Percentiles rank a stretch among this genome's conserved stretches.
Conservation (phyloP, 164 flowering plant species). For the Cinnamomum micranthum region DNA sequence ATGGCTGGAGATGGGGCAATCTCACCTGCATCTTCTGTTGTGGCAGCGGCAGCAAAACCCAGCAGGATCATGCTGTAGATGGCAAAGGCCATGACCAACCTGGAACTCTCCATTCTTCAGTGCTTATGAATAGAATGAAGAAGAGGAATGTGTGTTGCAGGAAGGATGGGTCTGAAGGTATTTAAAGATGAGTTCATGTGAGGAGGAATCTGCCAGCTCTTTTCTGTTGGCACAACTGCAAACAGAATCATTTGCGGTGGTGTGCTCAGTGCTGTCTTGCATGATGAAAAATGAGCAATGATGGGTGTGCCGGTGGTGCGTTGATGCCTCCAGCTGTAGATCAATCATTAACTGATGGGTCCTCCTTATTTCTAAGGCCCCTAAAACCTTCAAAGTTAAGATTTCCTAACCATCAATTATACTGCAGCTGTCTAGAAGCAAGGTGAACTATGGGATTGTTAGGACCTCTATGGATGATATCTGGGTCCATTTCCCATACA, state of each 20-base stretch:
- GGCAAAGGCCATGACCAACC: slow-evolving; percentile 18
- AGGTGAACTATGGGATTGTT: too few species aligned
- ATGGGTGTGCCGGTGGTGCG: background rate
- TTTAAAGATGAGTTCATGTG: slow-evolving; percentile 8
- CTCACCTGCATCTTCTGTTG: slow-evolving; percentile 18
- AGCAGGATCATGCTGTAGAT: slow-evolving; percentile 21
- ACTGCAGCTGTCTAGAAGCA: too few species aligned
- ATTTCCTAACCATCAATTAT: background rate
- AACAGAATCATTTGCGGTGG: background rate
- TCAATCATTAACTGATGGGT: background rate
- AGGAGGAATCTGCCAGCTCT: slow-evolving; percentile 19
- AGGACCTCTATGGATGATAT: too few species aligned
- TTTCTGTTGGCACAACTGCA: background rate
- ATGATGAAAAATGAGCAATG: background rate
- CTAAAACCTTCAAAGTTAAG: background rate
- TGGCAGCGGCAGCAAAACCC: slow-evolving; percentile 8
- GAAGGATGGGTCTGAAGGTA: background rate
- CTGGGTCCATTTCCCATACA: too few species aligned
- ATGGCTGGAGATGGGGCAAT: slow-evolving; percentile 35
- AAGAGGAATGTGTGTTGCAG: background rate
- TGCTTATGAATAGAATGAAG: background rate
- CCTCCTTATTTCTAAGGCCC: background rate
- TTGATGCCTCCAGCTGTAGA: too few species aligned
- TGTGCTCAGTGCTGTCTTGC: background rate
- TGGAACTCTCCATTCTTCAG: slow-evolving; percentile 20